phyloP scores from a whole-genome alignment of 2,329 filamentous ascomycete genomes.

The Pestalotiopsis sp. region DNA sequence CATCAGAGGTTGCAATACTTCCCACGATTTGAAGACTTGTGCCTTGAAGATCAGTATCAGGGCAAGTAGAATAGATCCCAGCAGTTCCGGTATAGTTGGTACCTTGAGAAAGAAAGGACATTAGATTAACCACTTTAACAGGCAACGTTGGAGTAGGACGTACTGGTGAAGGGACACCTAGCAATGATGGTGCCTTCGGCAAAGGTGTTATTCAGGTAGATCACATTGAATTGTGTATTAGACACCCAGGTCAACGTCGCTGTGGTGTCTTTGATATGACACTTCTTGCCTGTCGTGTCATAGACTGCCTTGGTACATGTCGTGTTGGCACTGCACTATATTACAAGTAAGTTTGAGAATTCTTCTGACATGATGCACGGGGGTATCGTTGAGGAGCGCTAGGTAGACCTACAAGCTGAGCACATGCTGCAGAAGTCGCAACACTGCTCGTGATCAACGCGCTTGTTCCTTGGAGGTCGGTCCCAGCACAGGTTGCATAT shows the following conservation, averaged over 20 bases:
- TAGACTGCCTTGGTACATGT: constrained; percentile 5
- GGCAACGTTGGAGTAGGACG: background rate
- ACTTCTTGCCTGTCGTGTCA: background rate
- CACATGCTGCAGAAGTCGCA: background rate
- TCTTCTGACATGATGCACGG: background rate
- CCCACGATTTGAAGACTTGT: background rate
- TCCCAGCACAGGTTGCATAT: constrained; percentile 7
- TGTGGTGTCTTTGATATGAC: constrained; percentile 11
- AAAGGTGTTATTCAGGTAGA: constrained; percentile 5
- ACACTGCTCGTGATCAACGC: background rate
- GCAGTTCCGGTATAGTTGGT: constrained; percentile 1
- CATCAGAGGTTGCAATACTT: background rate
- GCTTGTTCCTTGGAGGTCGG: constrained; percentile 8
- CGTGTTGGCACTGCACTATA: background rate
- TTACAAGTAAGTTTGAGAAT: background rate
- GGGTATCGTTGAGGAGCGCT: no score
- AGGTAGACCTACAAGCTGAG: background rate
- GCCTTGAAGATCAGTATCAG: constrained; percentile 13
- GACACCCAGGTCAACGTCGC: constrained; percentile 2
- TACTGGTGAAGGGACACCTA: background rate
- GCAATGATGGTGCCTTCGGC: constrained; percentile 7
- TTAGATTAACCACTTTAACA: background rate
- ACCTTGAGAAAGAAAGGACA: background rate
- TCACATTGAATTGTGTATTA: constrained; percentile 2
- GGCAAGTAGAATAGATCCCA: background rate